A percentile compares a stretch with the other conserved stretches of the same genome.
Conservation (phyloP, 345 rosid species). For the Eucalyptus polybractea region DNA sequence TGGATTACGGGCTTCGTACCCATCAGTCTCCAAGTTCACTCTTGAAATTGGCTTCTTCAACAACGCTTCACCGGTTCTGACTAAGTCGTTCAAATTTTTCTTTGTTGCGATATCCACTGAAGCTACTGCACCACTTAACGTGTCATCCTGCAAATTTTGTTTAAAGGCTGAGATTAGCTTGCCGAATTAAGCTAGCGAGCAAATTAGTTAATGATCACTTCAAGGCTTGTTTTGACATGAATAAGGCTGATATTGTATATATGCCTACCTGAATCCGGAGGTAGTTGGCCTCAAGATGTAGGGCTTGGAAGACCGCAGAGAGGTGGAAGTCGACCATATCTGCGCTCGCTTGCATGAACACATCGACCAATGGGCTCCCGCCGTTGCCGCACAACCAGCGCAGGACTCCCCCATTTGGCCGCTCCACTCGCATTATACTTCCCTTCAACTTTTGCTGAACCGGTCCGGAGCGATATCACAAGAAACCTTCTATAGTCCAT, state of each 20-base stretch:
- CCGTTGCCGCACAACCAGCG: slow-evolving; percentile 22
- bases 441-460: slow-evolving; percentile 5
- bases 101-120: slow-evolving; percentile 51
- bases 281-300: slow-evolving; percentile 17
- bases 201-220: background rate
- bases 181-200: background rate
- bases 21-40: slow-evolving; percentile 37
- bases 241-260: background rate
- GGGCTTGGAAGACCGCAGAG: slow-evolving; percentile 15
- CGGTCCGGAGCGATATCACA: slow-evolving; percentile 28
- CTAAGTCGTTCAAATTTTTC: slow-evolving; percentile 30
- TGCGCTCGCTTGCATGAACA: slow-evolving; percentile 27
- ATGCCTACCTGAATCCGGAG: slow-evolving; percentile 29
- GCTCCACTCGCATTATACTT: slow-evolving; percentile 9
- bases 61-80: slow-evolving; percentile 31
- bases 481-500: slow-evolving; percentile 17
- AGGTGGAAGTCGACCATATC: slow-evolving; percentile 39
- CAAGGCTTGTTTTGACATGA: background rate
- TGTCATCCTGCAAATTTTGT: slow-evolving; percentile 25
- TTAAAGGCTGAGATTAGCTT: background rate
- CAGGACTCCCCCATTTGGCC: slow-evolving; percentile 31
- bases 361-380: slow-evolving; percentile 19
- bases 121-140: slow-evolving; percentile 15
- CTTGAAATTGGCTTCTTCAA: slow-evolving; percentile 39
- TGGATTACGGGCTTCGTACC: background rate